Evolutionary conservation across 805 yeast species (phyloP).

Genomic region (Blastobotrys muscicola): DNA sequence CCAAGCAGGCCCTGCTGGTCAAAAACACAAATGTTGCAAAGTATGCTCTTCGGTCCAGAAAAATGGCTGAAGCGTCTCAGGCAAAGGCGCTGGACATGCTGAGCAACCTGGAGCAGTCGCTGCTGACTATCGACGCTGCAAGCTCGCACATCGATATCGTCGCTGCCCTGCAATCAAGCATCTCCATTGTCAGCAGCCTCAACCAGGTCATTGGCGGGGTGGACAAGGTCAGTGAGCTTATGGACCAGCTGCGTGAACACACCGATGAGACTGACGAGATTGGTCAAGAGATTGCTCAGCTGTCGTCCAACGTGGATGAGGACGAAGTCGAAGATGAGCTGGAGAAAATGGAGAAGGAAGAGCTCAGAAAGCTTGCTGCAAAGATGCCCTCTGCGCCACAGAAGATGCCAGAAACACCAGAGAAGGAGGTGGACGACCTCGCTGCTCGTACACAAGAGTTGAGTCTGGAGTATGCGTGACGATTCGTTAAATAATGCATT

Average conservation of each 20-base stretch:
- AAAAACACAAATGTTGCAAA: conserved; percentile 25
- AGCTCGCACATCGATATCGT: conserved; percentile 32
- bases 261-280: conserved; percentile 32
- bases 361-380: conserved; percentile 9
- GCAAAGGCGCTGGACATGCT: conserved; percentile 26
- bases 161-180: conserved; percentile 31
- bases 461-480: too few relatives aligned
- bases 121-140: conserved; percentile 36
- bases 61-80: conserved; percentile 30
- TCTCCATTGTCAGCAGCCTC: conserved; percentile 29
- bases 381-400: conserved; percentile 5
- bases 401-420: background rate
- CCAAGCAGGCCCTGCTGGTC: conserved; percentile 17
- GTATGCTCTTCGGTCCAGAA: conserved; percentile 29
- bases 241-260: conserved; percentile 34
- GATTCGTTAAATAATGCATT: too few relatives aligned
- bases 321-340: conserved; percentile 34
- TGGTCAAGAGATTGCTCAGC: conserved; percentile 26
- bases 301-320: conserved; percentile 25
- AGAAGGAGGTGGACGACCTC: background rate
- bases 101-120: conserved; percentile 31
- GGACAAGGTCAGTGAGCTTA: conserved; percentile 33
- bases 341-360: conserved; percentile 27
- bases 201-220: conserved; percentile 36
- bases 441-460: too few relatives aligned